These are phyloP conservation scores for Kregervanrija fluxuum DNA, from an alignment of 805 yeast species.

Conservation along the genomic window DNA sequence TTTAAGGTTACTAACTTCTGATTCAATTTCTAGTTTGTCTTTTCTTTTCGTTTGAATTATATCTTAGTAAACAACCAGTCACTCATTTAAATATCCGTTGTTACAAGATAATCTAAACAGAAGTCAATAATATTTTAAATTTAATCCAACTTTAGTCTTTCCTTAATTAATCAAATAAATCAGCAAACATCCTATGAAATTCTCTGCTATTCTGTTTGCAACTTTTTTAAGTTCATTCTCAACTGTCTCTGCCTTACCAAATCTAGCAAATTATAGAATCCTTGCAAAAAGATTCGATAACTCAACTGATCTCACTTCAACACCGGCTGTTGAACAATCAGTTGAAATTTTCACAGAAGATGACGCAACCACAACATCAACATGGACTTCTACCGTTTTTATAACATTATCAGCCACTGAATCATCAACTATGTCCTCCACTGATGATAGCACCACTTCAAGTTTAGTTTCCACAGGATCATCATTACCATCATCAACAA, in stretches of 20 bases:
- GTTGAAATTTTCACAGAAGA: neutral
- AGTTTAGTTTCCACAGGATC: slow-evolving; percentile 7
- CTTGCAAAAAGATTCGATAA: neutral
- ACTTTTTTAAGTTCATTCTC: slow-evolving; percentile 2
- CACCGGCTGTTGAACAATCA: neutral
- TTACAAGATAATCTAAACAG: neutral
- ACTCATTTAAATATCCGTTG: slow-evolving; percentile 21
- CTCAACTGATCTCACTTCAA: slow-evolving; percentile 1
- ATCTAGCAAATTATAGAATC: neutral
- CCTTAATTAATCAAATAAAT: neutral
- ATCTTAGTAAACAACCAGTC: slow-evolving; percentile 18
- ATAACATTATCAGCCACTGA: slow-evolving; percentile 8
- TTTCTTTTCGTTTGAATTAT: slow-evolving; percentile 8
- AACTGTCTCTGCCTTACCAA: slow-evolving; percentile 3
- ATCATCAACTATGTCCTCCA: slow-evolving; percentile 4
- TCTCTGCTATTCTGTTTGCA: neutral
- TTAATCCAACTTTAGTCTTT: slow-evolving; percentile 1
- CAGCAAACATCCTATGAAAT: neutral
- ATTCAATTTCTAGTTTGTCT: too few relatives aligned
- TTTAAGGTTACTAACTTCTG: too few relatives aligned
- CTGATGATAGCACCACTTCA: slow-evolving; percentile 8
- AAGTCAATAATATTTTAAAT: too few relatives aligned
- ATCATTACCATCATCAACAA: neutral
- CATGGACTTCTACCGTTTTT: slow-evolving; percentile 12
- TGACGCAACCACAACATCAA: slow-evolving; percentile 13